Conservation (phyloP, 306 rosid genomes). For the Vachellia collinsii region DNA sequence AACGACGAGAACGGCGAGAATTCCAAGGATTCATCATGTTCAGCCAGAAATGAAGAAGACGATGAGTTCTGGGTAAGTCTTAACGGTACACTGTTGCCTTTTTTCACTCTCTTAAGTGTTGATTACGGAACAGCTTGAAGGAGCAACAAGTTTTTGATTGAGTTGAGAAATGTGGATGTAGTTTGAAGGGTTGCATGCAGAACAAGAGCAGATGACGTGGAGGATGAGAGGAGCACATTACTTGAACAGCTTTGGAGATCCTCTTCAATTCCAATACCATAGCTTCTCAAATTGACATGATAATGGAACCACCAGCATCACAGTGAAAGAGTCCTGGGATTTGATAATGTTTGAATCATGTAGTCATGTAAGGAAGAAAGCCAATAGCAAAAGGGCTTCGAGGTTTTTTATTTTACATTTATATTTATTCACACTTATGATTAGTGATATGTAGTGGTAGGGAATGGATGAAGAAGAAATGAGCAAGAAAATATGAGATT, state of each 20-base stretch:
- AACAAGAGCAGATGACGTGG: conserved; percentile 45
- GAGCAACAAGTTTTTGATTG: neutral
- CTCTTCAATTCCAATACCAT: conserved; percentile 61
- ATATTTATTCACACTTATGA: neutral
- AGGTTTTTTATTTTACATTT: neutral
- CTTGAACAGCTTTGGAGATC: conserved; percentile 42
- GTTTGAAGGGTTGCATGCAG: conserved; percentile 65
- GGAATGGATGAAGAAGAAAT: neutral
- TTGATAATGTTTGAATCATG: neutral
- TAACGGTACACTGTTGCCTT: too few species aligned
- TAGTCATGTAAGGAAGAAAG: too few species aligned
- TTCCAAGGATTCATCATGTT: conserved; percentile 63
- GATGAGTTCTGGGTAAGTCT: conserved; percentile 75
- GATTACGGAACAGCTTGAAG: neutral
- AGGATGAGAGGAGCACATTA: conserved; percentile 45
- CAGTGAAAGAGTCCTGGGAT: neutral
- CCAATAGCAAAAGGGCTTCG: neutral
- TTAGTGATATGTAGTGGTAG: neutral
- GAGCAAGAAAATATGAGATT: neutral
- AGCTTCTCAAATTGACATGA: conserved; percentile 47
- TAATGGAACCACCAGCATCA: neutral
- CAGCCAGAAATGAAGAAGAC: conserved; percentile 69
- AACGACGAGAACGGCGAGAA: conserved; percentile 70
- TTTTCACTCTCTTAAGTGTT: too few species aligned
- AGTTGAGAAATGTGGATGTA: conserved; percentile 23